Percentiles rank a stretch among this genome's conserved stretches.
These are phyloP conservation scores for Azolla pinnata DNA, from an alignment of 75 land plant species.

Conservation along the genomic window DNA sequence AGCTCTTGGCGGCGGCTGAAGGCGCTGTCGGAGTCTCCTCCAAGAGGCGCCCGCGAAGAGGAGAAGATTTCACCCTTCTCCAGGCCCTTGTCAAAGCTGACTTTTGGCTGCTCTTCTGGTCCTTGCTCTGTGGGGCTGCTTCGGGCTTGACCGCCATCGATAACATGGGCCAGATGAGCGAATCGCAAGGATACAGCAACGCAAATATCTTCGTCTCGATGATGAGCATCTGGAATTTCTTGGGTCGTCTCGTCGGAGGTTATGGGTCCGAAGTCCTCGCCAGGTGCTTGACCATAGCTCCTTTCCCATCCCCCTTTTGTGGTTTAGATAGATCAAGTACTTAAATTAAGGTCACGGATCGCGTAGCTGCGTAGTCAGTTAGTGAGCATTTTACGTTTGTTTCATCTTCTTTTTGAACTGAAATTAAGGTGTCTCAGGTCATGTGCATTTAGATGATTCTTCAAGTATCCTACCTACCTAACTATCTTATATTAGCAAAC, in stretches of 20 bases:
- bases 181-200: conserved; percentile 33
- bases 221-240: conserved; percentile 50
- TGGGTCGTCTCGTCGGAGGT: conserved; percentile 43
- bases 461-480: no score
- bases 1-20: conserved; percentile 31
- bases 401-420: no score
- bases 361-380: no score
- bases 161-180: conserved; percentile 44
- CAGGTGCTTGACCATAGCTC: no score
- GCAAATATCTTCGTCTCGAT: conserved; percentile 38
- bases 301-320: no score
- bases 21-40: conserved; percentile 33
- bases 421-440: no score
- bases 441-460: no score
- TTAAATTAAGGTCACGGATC: no score
- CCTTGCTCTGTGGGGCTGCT: conserved; percentile 34
- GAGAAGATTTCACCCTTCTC: conserved; percentile 38
- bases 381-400: no score
- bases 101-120: conserved; percentile 36
- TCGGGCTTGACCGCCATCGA: conserved; percentile 40
- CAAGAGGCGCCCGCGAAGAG: conserved; percentile 38
- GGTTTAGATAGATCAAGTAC: no score
- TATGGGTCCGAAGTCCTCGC: conserved; percentile 37
- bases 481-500: no score
- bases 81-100: conserved; percentile 49